Conservation (phyloP, 441 rosid genomes). For the Biscutella auriculata region DNA sequence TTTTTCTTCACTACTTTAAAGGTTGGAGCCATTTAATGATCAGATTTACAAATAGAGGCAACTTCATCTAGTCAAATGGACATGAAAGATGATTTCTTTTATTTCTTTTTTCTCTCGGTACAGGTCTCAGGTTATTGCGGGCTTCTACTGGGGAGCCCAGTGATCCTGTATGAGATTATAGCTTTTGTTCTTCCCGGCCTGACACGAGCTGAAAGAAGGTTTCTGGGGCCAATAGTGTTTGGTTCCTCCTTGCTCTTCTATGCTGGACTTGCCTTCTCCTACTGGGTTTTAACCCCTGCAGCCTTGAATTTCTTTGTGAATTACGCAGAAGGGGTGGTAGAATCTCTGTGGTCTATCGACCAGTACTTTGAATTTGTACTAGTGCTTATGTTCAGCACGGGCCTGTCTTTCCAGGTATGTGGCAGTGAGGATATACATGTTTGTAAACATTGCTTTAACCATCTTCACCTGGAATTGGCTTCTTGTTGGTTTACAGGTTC, state of each 20-base stretch:
- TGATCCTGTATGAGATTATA: constrained; percentile 81
- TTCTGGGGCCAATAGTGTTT: constrained; percentile 80
- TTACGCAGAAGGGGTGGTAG: constrained; percentile 90
- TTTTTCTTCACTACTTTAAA: constrained; percentile 94
- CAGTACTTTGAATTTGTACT: constrained; percentile 95
- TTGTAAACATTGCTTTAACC: not conserved
- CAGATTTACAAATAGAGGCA: not conserved
- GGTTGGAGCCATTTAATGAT: constrained; percentile 42
- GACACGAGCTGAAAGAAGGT: constrained; percentile 76
- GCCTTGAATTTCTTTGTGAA: constrained; percentile 88
- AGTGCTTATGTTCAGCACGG: constrained; percentile 97
- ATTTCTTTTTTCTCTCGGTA: constrained; percentile 12
- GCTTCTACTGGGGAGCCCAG: constrained; percentile 82
- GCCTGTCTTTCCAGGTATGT: constrained; percentile 86
- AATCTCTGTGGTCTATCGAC: constrained; percentile 94
- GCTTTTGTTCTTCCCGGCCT: constrained; percentile 96
- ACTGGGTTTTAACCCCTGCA: constrained; percentile 73
- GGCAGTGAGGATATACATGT: not conserved
- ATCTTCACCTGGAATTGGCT: constrained; percentile 1
- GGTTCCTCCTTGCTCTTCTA: constrained; percentile 88
- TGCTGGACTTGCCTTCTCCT: constrained; percentile 75
- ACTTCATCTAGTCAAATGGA: not conserved
- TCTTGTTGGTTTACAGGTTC: constrained; percentile 49
- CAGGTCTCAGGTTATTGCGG: constrained; percentile 97
- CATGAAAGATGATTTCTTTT: not conserved